Base-by-base conservation (phyloP, 2,329 filamentous ascomycete genomes). In the Colletotrichum spaethianum region DNA sequence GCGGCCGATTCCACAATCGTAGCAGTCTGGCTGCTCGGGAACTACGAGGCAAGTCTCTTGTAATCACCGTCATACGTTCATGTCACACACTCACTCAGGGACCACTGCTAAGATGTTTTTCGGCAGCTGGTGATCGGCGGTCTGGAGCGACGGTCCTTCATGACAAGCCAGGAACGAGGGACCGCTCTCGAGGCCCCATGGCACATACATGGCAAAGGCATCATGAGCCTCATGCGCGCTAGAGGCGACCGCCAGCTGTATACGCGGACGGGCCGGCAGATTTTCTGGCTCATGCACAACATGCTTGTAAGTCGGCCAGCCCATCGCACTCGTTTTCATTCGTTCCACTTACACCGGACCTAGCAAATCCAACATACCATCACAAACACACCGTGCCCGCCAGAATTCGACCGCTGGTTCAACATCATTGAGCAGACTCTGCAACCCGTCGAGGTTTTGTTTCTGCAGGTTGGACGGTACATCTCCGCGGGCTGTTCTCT, bases 21-120 rank as follows among this genome's bases (percentile, higher is more conserved):
- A 20, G 82, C 83, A 3, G 80, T 84, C 3, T 84, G 83, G 83
- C 78, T 84, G 42, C 75, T 84, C 26, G 74, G 81, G 50, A 83
- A 82, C 70, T 83, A 84, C 57, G 83, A 84, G 78, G 82, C 82
- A 71, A 56, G 73, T 33, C 36, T 9, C 7, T 28, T 14, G 14
- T 18, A 4, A n/a, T 38, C 11, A 38, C 5, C 16, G 12, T 12
- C 31, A 36, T 23, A 4, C 18, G 16, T 26, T 23, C 7, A 28
- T 46, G 53, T 7, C 33, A 33, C 18, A 52, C 5, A 26, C 6
- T 20, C 1, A 14, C 8, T 20, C 55, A 2, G 12, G 33, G 50
- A 33, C 28, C 36, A 31, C 23, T 60, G 4, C n/a, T 52, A 26
- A 36, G 9, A 46, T 1, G 18, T 8, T 8, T 38, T 11, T 18